Base-by-base conservation (phyloP, 2,329 filamentous ascomycete species). In the Penicillium sp. region DNA sequence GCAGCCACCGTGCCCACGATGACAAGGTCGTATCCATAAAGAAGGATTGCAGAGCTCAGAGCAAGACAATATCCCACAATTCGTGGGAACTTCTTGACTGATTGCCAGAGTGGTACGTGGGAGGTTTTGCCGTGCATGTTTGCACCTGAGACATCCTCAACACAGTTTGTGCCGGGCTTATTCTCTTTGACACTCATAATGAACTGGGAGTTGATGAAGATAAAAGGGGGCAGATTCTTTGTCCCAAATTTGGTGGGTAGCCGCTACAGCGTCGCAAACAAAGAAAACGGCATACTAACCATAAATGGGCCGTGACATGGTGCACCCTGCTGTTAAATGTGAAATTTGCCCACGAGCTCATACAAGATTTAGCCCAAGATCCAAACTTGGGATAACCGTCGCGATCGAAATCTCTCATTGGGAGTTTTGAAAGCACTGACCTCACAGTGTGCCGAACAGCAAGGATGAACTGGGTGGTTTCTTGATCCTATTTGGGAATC, bases 21-120 rank as follows among this genome's bases (percentile, higher is more conserved):
- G 11, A 67, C 62, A 10, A 64, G 52, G 44, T 69, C 66, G 51
- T 65, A 69, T 26, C 66, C 66, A 23, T 66, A 67, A 4, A 69
- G 58, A 7, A 68, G 51, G 19, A 63, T 62, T 1, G 61, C 61
- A 2, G 61, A 62, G 40, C 61, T 63, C 26, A 63, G 26, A 0
- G 59, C 58, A 2, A 63, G 41, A 32, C 55, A 57, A n/a, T 63
- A 63, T 1, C 43, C 53, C 10, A 63, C 46, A 1, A 63, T 51
- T 27, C 49, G 54, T 2, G 54, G 58, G 35, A 51, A 61, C 56
- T 32, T 52, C 36, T 51, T 63, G 30, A 63, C 6, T 7, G 56
- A 55, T 6, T 61, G 47, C 61, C 56, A 59, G 2, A 63, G 41
- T 9, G 61, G 58, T 8, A 47, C 41, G 16, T 62, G 51, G 11